Conservation (phyloP, 495 filamentous ascomycete genomes). For the Chaetomium cochliodes region DNA sequence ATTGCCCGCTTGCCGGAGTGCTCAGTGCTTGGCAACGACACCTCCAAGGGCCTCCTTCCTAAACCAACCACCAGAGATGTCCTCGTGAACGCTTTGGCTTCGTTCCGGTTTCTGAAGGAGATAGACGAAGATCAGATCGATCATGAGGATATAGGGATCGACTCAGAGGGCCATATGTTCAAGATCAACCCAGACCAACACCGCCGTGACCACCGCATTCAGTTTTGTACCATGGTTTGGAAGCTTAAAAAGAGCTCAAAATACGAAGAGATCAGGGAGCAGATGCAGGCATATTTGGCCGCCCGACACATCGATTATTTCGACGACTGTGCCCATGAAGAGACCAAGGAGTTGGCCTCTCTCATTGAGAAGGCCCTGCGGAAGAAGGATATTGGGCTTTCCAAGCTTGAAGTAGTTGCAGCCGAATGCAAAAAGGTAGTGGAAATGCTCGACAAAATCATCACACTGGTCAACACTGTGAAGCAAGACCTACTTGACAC, state of each 20-base stretch:
- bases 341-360: too few species aligned
- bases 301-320: background rate
- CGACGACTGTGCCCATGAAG: background rate
- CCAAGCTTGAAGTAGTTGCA: background rate
- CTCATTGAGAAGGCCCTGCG: background rate
- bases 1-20: background rate
- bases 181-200: accelerated
- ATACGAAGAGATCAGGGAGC: background rate
- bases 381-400: background rate
- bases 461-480: background rate
- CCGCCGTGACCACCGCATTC: background rate
- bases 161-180: background rate
- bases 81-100: background rate
- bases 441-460: background rate
- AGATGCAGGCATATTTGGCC: background rate
- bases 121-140: background rate
- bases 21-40: too few species aligned
- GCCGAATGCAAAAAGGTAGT: background rate
- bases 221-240: background rate
- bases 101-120: background rate
- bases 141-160: background rate
- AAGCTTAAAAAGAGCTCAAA: background rate
- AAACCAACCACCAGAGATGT: background rate
- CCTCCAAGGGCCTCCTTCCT: background rate
- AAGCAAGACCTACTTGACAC: conserved; percentile 2